Conservation (phyloP, 768 basidiomycete genomes). For the Paxillus involutus region DNA sequence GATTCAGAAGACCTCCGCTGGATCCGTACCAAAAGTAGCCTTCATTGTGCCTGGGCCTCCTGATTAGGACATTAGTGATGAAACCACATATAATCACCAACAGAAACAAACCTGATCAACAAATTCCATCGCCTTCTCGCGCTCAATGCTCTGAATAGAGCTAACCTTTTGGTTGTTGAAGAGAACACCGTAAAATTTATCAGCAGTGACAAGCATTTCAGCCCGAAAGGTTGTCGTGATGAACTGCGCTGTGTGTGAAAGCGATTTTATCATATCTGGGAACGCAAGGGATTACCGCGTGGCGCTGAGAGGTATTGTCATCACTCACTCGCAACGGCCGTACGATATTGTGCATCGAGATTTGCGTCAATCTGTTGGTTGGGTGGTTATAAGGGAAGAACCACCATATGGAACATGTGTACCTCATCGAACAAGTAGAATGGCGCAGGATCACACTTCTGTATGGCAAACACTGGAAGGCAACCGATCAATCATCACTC, state of each 20-base stretch:
- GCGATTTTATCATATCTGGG: constrained; percentile 82
- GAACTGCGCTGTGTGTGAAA: constrained; percentile 88
- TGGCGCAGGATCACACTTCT: constrained; percentile 98
- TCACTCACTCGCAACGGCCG: constrained; percentile 86
- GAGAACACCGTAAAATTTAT: constrained; percentile 96
- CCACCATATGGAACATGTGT: background rate
- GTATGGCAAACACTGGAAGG: constrained; percentile 87
- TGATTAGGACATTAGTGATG: constrained; percentile 11
- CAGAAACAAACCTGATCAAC: constrained; percentile 71
- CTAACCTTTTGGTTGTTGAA: constrained; percentile 97
- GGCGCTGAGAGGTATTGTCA: background rate
- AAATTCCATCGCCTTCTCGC: constrained; percentile 92
- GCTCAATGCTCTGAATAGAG: constrained; percentile 81
- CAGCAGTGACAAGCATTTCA: constrained; percentile 93
- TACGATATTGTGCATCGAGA: constrained; percentile 95
- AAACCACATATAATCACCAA: background rate
- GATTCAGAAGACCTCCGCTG: no score
- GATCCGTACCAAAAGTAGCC: no score
- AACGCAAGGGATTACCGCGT: constrained; percentile 37
- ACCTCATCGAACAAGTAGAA: constrained; percentile 99
- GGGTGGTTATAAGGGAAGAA: background rate
- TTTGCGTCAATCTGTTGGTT: constrained; percentile 86
- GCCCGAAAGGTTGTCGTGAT: constrained; percentile 98
- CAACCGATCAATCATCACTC: constrained; percentile 2
- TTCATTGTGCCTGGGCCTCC: constrained; percentile 50